These are phyloP conservation scores for Myrmaecium sp. DNA, from an alignment of 2,329 filamentous ascomycete species.

Conservation along the genomic window DNA sequence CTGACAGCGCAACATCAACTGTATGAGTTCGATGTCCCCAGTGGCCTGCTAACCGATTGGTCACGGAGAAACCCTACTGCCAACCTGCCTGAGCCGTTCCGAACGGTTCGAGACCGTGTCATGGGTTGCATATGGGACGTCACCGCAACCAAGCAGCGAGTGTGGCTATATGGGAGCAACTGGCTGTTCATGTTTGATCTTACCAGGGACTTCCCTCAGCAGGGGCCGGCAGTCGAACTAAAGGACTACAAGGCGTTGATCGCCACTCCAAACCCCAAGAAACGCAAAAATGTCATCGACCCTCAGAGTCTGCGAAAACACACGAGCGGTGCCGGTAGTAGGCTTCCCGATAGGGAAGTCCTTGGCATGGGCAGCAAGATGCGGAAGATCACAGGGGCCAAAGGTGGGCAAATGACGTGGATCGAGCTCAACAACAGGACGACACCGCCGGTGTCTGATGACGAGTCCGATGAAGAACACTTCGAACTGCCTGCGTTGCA, in stretches of 20 bases:
- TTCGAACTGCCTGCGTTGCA: conserved; percentile 16
- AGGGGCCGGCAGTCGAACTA: conserved; percentile 5
- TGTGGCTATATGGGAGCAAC: conserved; percentile 75
- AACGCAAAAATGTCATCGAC: conserved; percentile 9
- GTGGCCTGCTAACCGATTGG: conserved; percentile 69
- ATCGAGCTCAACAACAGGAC: conserved; percentile 12
- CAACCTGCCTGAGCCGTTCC: conserved; percentile 57
- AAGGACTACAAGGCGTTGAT: conserved; percentile 5
- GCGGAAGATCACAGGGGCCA: conserved; percentile 27
- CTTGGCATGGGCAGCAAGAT: conserved; percentile 30
- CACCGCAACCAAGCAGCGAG: conserved; percentile 31
- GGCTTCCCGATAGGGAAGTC: conserved; percentile 28
- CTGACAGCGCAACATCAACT: conserved; percentile 50
- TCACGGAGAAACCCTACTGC: conserved; percentile 65
- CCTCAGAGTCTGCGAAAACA: conserved; percentile 27
- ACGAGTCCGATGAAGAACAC: conserved; percentile 19
- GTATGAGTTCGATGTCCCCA: conserved; percentile 62
- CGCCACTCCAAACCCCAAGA: conserved; percentile 12
- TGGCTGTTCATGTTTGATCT: conserved; percentile 92
- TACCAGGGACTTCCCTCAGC: conserved; percentile 44
- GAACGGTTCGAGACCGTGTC: conserved; percentile 56
- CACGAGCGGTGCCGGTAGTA: conserved; percentile 38
- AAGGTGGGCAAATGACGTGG: conserved; percentile 17
- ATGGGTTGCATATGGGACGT: conserved; percentile 79
- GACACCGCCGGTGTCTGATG: conserved; percentile 11